A percentile compares a stretch with the other conserved stretches of the same genome.
Conservation (phyloP, 208 protist genomes). For the Novymonas esmeraldas region DNA sequence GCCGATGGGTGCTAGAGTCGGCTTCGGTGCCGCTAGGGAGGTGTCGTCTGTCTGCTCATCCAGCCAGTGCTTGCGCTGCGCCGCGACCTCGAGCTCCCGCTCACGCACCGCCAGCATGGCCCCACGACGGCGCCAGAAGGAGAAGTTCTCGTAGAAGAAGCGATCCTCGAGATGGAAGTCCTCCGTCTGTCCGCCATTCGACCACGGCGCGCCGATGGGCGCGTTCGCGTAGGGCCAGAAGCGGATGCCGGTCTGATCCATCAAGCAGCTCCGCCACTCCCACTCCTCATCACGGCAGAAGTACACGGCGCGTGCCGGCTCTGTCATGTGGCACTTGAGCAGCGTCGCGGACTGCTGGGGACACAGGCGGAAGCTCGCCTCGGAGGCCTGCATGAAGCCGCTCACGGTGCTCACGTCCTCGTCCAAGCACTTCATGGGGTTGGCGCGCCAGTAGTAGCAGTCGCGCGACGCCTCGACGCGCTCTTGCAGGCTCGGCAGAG, state of each 20-base stretch:
- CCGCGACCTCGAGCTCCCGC: slow-evolving; percentile 77
- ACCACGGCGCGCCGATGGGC: slow-evolving; percentile 79
- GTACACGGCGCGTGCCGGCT: slow-evolving; percentile 86
- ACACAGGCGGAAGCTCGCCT: slow-evolving; percentile 89
- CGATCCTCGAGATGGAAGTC: slow-evolving; percentile 92
- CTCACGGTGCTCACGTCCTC: slow-evolving; percentile 83
- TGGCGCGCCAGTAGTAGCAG: slow-evolving; percentile 92
- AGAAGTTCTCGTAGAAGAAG: slow-evolving; percentile 91
- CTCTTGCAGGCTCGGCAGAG: slow-evolving; percentile 77
- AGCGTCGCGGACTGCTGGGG: slow-evolving; percentile 90
- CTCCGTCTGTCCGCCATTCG: slow-evolving; percentile 90
- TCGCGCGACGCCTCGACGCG: slow-evolving; percentile 64
- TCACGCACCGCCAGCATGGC: slow-evolving; percentile 81
- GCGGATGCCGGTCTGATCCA: slow-evolving; percentile 90
- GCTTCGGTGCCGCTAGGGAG: slow-evolving; percentile 53
- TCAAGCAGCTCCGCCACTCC: slow-evolving; percentile 93
- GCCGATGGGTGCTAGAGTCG: slow-evolving; percentile 78
- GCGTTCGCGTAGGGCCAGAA: slow-evolving; percentile 93
- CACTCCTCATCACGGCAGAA: slow-evolving; percentile 93
- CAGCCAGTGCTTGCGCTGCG: slow-evolving; percentile 77
- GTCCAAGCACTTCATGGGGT: slow-evolving; percentile 84
- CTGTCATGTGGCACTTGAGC: slow-evolving; percentile 93
- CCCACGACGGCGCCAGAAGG: slow-evolving; percentile 80
- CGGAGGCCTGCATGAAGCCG: slow-evolving; percentile 87
- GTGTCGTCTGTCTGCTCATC: slow-evolving; percentile 50